Conservation (phyloP, 495 filamentous ascomycete genomes). For the Astrothelium macrocarpum region DNA sequence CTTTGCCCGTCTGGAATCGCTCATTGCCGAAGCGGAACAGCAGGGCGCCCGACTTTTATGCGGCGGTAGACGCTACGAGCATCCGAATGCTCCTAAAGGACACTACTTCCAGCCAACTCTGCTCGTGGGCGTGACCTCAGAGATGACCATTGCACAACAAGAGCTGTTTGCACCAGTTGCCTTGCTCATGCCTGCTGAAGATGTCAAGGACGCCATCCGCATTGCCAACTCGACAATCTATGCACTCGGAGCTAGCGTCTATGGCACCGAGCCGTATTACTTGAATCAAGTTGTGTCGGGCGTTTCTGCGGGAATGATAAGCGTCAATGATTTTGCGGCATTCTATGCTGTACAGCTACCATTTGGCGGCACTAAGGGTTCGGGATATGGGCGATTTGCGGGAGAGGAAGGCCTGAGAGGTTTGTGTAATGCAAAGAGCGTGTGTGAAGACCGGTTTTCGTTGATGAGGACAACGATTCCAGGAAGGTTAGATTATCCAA, state of each 20-base stretch:
- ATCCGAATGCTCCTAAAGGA: constrained; percentile 61
- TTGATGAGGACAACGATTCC: constrained; percentile 69
- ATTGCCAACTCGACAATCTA: constrained; percentile 31
- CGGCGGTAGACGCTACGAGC: constrained; percentile 63
- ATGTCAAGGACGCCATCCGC: constrained; percentile 33
- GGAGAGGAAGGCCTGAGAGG: constrained; percentile 79
- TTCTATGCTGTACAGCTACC: constrained; percentile 89
- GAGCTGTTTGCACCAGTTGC: constrained; percentile 92
- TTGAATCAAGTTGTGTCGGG: constrained; percentile 52
- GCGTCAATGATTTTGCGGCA: constrained; percentile 87
- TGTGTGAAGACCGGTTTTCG: constrained; percentile 62
- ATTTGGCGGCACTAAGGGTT: constrained; percentile 79
- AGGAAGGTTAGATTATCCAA: constrained; percentile 67
- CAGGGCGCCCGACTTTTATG: constrained; percentile 70
- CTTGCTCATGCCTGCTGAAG: constrained; percentile 62
- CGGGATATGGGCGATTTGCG: constrained; percentile 88
- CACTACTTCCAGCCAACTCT: constrained; percentile 91
- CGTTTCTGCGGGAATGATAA: constrained; percentile 78
- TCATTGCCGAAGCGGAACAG: constrained; percentile 66
- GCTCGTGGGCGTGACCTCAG: constrained; percentile 61
- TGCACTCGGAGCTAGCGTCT: constrained; percentile 47
- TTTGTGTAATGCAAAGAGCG: constrained; percentile 75
- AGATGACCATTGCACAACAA: constrained; percentile 67
- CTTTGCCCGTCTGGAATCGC: constrained; percentile 47
- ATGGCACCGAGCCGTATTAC: constrained; percentile 47